Base-by-base conservation (phyloP, 2,329 filamentous ascomycete species). In the Cercospora canescens region DNA sequence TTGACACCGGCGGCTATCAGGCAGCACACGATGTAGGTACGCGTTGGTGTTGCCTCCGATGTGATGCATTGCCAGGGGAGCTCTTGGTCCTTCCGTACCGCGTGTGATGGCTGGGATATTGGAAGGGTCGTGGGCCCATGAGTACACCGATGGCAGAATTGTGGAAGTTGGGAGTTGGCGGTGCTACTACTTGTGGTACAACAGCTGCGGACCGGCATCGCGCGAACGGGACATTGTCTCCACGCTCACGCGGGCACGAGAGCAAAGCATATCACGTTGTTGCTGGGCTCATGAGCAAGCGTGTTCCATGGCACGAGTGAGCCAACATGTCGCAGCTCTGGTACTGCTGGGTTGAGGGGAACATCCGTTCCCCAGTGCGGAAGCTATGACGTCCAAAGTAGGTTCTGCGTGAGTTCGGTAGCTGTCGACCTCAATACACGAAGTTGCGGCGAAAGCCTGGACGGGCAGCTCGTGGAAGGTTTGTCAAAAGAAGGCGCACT, bases 401-500 rank as follows among this genome's bases (percentile, higher is more conserved):
- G 34, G 45, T 62, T 55, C 48, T 55, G 60, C 60, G 60, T 55
- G 60, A 62, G 60, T 62, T 62, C 34, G 60, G 35, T 62, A 55
- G 45, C 48, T 54, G 60, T 62, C 3, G 57, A 9, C 32, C 18
- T 41, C 30, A 26, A 55, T 35, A 28, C 24, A 50, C 60, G 60
- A 62, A 62, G 60, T 62, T 55, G 60, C 35, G 60, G 60, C 60
- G 60, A 45, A 62, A 62, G 59, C 59, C 30, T 61, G 59, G 59
- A 35, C 24, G 59, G 28, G 26, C 24, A 60, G 57, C 37, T 60
- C n/a, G 45, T 35, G 58, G 58, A 52, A 60, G 37, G 30, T 50
- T 41, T 60, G 16, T 21, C 58, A 52, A 21, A 60, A 48, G 58
- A 50, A 50, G 39, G 39, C 35, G 26, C 39, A 6, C 9, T 7